Percentiles rank a stretch among this genome's conserved stretches.
Evolutionary conservation across 441 rosid species (phyloP).

Genomic region (Populus tomentosa): DNA sequence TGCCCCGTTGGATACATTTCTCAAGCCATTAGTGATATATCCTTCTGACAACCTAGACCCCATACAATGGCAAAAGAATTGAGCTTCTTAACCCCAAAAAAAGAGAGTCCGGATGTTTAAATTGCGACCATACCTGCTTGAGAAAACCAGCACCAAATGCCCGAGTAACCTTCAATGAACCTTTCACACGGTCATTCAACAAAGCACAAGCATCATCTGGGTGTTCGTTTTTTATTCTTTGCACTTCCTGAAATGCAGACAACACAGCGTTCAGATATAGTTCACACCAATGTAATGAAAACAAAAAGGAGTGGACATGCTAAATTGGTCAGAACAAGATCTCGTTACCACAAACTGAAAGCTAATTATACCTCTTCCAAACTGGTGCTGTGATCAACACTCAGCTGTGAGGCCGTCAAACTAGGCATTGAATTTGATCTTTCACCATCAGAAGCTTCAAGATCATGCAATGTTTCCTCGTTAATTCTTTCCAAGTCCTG

Average conservation of each 20-base stretch:
- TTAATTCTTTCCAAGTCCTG: conserved; percentile 78
- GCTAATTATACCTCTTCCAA: conserved; percentile 53
- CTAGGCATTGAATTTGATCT: conserved; percentile 25
- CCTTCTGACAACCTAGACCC: not conserved
- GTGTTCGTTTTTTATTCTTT: conserved; percentile 66
- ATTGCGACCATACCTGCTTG: conserved; percentile 52
- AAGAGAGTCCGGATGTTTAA: not conserved
- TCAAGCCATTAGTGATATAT: not conserved
- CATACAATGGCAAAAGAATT: not conserved
- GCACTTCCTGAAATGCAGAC: conserved; percentile 59
- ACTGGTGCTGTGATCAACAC: conserved; percentile 73
- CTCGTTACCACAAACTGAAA: not conserved
- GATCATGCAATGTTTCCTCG: conserved; percentile 65
- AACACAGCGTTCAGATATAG: conserved; percentile 2
- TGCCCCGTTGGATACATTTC: too few relatives aligned
- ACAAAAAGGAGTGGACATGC: not conserved
- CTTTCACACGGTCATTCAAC: conserved; percentile 79
- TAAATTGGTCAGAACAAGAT: not conserved
- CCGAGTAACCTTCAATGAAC: conserved; percentile 85
- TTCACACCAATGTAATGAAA: not conserved
- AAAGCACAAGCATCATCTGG: conserved; percentile 61
- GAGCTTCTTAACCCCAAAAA: not conserved
- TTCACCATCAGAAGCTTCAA: conserved; percentile 47
- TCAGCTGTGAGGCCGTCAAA: conserved; percentile 59
- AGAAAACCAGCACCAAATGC: conserved; percentile 96